Base-by-base conservation (phyloP, 257 asterid species). In the Verbascum thapsus region DNA sequence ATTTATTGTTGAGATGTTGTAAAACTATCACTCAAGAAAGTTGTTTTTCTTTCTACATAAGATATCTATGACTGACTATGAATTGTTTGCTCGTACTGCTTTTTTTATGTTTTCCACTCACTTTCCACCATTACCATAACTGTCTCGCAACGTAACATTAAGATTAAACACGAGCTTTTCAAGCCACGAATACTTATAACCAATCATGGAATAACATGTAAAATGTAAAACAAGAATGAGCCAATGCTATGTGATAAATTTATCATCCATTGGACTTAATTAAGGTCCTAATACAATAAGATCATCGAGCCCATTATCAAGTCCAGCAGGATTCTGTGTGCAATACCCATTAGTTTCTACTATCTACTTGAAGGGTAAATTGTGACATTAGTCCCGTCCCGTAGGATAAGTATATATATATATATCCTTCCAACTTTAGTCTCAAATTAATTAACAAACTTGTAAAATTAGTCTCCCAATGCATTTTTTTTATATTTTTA, bases 261-360 rank as follows among this genome's bases (percentile, higher is more conserved):
- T 26, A 5, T 26, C 32, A 26, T 2, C 32, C 32, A 2, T 2
- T 26, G 32, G 32, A 5, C 5, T 26, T 26, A 1, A 5, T 26
- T 26, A 26, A 26, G 3, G 32, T 26, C 2, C 32, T 26, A 26
- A 26, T 26, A 26, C 32, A 51, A 82, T 87, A 76, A 89, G 61
- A 78, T 92, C 95, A 50, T 79, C 85, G 19, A 89, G 95, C 96
- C 97, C 87, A 35, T 89, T 84, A 7, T 92, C 94, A 20, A 87
- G 87, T 68, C 85, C 96, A 5, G 87, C 83, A 41, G 97, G 99
- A 79, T 89, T 87, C 97, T 90, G 73, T 15, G 42, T 13, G 5
- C 54, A 63, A 42, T 11, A 64, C 53, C 66, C 32, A 1, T 67
- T 41, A 70, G 63, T 58, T 58, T 38, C 48, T 37, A 12, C 18